These are phyloP conservation scores for Citrullus amarus DNA, from an alignment of 306 rosid species.

Conservation along the genomic window DNA sequence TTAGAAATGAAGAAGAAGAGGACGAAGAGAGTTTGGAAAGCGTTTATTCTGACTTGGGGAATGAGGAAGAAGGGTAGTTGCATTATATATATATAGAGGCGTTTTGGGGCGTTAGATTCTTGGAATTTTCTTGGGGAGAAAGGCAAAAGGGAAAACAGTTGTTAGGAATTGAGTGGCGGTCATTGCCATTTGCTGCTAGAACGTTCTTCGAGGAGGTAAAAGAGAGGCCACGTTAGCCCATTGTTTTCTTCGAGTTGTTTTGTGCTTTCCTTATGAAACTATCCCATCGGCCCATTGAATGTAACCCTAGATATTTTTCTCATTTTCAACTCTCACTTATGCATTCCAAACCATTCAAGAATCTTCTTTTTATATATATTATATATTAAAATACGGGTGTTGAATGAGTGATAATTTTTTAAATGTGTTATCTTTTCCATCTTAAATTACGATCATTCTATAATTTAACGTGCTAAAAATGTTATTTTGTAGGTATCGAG, in stretches of 20 bases:
- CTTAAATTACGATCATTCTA: no score
- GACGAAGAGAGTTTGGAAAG: background rate
- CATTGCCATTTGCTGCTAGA: background rate
- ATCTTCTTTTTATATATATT: background rate
- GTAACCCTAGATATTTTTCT: background rate
- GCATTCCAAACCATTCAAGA: background rate
- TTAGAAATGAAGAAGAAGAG: background rate
- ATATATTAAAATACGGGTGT: no score
- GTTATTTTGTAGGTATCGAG: no score
- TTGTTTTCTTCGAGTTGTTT: background rate
- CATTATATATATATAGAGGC: background rate
- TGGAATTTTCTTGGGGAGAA: background rate
- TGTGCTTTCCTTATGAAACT: background rate
- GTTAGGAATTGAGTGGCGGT: background rate
- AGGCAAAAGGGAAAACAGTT: background rate
- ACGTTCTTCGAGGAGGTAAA: background rate
- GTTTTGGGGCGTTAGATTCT: background rate
- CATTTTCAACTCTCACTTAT: background rate
- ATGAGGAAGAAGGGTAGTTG: background rate
- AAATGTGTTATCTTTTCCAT: no score
- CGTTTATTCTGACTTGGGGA: background rate
- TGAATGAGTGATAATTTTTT: no score
- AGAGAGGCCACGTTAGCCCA: background rate
- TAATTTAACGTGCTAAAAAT: no score
- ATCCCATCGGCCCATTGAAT: constrained; percentile 6